A percentile compares a stretch with the other conserved stretches of the same genome.
Evolutionary conservation across 1,139 yeast species (phyloP).

Genomic region (Protomyces macrosporus): DNA sequence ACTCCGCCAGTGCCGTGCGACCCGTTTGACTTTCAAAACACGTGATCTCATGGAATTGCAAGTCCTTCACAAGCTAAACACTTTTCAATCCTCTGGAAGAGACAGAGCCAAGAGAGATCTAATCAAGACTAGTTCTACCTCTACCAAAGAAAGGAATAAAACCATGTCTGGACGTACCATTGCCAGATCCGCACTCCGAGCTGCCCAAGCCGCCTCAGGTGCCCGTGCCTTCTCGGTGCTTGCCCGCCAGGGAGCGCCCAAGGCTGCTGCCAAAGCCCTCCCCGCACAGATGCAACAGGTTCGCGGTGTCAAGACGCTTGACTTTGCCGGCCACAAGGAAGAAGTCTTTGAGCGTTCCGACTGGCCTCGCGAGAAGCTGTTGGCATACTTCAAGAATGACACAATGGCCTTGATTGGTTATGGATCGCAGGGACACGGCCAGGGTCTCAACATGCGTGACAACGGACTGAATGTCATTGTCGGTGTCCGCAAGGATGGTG

Average conservation of each 20-base stretch:
- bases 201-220: slow-evolving; percentile 37
- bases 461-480: slow-evolving; percentile 94
- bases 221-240: slow-evolving; percentile 31
- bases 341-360: slow-evolving; percentile 92
- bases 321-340: slow-evolving; percentile 94
- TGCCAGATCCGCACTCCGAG: slow-evolving; percentile 34
- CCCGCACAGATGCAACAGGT: slow-evolving; percentile 35
- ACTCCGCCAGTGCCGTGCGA: neutral
- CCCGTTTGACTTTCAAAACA: neutral
- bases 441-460: slow-evolving; percentile 98
- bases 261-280: slow-evolving; percentile 33
- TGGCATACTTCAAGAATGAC: slow-evolving; percentile 95
- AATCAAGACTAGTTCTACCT: neutral
- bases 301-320: slow-evolving; percentile 93
- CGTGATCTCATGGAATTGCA: no score
- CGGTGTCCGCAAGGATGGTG: slow-evolving; percentile 98
- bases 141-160: neutral
- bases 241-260: slow-evolving; percentile 35
- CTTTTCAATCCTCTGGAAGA: neutral
- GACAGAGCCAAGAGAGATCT: neutral
- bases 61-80: no score
- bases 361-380: slow-evolving; percentile 98
- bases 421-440: slow-evolving; percentile 99
- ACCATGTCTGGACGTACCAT: neutral
- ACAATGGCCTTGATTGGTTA: slow-evolving; percentile 96